These are phyloP conservation scores for Thelephora terrestris DNA, from an alignment of 1,284 basidiomycete species.

Conservation along the genomic window DNA sequence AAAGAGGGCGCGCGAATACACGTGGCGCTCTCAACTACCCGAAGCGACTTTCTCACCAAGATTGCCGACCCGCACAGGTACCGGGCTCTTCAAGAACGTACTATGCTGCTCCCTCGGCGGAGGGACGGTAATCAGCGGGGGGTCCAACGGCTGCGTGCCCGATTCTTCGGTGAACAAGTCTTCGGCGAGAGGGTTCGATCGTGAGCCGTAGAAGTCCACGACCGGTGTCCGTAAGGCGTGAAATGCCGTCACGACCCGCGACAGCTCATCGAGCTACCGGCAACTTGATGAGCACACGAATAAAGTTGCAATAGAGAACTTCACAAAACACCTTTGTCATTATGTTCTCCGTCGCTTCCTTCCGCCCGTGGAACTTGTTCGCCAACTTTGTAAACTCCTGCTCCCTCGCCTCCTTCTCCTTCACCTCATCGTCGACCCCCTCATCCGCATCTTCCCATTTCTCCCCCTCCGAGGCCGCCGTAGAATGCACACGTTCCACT, in stretches of 20 bases:
- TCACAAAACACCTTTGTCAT: conserved; percentile 50
- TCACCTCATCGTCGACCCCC: conserved; percentile 21
- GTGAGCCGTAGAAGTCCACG: conserved; percentile 31
- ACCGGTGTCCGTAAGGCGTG: conserved; percentile 45
- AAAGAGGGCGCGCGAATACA: too few species aligned
- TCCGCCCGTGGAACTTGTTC: conserved; percentile 55
- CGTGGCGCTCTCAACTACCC: too few species aligned
- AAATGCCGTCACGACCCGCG: conserved; percentile 46
- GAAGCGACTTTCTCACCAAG: too few species aligned
- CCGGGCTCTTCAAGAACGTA: background rate
- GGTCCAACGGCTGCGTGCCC: background rate
- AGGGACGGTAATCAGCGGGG: background rate
- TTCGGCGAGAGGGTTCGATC: conserved; percentile 20
- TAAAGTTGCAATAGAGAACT: background rate
- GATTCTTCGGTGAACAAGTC: background rate
- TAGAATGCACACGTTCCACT: conserved; percentile 18
- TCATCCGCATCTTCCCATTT: conserved; percentile 26
- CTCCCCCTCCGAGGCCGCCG: conserved; percentile 17
- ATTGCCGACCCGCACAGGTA: background rate
- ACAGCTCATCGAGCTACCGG: conserved; percentile 47
- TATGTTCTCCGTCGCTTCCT: conserved; percentile 53
- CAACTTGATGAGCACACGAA: conserved; percentile 1
- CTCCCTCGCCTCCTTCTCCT: conserved; percentile 32
- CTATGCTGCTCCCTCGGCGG: background rate
- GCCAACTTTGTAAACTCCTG: conserved; percentile 57